These are phyloP conservation scores for Malassezia equina DNA, from an alignment of 1,284 basidiomycete species.

Conservation along the genomic window DNA sequence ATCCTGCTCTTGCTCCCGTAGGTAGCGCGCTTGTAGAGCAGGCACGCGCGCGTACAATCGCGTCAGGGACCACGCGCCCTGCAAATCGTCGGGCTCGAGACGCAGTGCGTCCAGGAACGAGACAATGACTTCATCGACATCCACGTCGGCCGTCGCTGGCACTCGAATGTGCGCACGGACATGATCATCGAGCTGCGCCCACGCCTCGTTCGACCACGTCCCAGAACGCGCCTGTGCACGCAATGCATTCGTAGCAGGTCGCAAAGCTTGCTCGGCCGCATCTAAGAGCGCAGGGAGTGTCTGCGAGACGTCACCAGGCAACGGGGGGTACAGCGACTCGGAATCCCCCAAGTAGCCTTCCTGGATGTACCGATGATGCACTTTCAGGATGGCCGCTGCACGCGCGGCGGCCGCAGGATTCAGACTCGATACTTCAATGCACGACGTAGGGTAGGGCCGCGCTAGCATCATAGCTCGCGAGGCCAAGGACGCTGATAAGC, in stretches of 20 bases:
- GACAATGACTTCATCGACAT: slow-evolving; percentile 4
- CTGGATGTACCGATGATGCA: slow-evolving; percentile 38
- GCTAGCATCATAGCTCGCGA: slow-evolving; percentile 29
- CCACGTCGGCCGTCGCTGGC: not conserved
- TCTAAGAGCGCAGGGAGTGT: slow-evolving; percentile 3
- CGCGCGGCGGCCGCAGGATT: slow-evolving; percentile 33
- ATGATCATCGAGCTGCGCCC: slow-evolving; percentile 13
- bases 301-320: not conserved
- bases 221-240: slow-evolving; percentile 14
- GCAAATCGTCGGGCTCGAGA: slow-evolving; percentile 15
- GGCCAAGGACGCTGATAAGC: slow-evolving; percentile 11
- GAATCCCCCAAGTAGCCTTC: slow-evolving; percentile 26
- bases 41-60: slow-evolving; percentile 15
- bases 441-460: slow-evolving; percentile 26
- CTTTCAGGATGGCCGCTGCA: slow-evolving; percentile 37
- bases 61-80: slow-evolving; percentile 13
- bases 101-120: slow-evolving; percentile 6
- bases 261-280: slow-evolving; percentile 6
- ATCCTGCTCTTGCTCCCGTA: slow-evolving; percentile 8
- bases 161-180: not conserved
- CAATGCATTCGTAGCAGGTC: not conserved
- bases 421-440: slow-evolving; percentile 34
- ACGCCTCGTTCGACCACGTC: slow-evolving; percentile 13
- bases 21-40: slow-evolving; percentile 13
- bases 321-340: not conserved